Percentiles rank a stretch among this genome's conserved stretches.
Evolutionary conservation across 2,329 filamentous ascomycete species (phyloP).

Genomic region (Aspergillus pseudotamarii): DNA sequence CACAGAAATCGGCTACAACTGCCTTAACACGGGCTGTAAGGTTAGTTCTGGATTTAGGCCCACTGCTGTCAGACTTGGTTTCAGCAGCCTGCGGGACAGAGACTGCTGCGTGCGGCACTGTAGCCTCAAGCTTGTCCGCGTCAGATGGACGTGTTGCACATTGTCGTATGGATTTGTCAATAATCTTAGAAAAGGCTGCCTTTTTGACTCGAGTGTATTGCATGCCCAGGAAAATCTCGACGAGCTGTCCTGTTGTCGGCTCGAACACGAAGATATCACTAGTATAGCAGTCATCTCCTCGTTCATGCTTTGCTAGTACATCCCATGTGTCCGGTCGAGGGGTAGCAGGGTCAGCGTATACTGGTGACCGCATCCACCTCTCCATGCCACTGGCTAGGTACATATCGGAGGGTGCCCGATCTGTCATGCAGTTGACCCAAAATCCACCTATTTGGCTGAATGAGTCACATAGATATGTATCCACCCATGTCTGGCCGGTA

Average conservation of each 20-base stretch:
- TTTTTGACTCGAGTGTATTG: conserved; percentile 30
- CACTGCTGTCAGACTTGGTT: neutral
- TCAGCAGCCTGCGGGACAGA: too few species aligned
- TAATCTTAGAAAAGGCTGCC: conserved; percentile 17
- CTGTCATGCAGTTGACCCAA: conserved; percentile 41
- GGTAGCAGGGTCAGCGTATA: conserved; percentile 9
- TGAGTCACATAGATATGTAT: conserved; percentile 29
- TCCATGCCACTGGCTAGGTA: conserved; percentile 37
- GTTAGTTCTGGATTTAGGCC: neutral
- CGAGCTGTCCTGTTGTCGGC: conserved; percentile 24
- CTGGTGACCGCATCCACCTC: conserved; percentile 30
- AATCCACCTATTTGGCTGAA: conserved; percentile 43
- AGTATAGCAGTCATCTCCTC: conserved; percentile 22
- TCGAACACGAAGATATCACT: conserved; percentile 41
- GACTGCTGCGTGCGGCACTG: neutral
- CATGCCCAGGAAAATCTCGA: conserved; percentile 37
- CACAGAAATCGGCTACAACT: conserved; percentile 22
- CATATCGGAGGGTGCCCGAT: conserved; percentile 26
- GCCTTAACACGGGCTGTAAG: conserved; percentile 14
- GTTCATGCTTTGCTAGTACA: conserved; percentile 31
- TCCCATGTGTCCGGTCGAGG: conserved; percentile 26
- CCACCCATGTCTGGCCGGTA: conserved; percentile 27
- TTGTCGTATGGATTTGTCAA: conserved; percentile 4
- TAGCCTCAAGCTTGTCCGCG: neutral
- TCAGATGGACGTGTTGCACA: neutral